These are phyloP conservation scores for Somion occarium DNA, from an alignment of 1,284 basidiomycete species.

Conservation along the genomic window DNA sequence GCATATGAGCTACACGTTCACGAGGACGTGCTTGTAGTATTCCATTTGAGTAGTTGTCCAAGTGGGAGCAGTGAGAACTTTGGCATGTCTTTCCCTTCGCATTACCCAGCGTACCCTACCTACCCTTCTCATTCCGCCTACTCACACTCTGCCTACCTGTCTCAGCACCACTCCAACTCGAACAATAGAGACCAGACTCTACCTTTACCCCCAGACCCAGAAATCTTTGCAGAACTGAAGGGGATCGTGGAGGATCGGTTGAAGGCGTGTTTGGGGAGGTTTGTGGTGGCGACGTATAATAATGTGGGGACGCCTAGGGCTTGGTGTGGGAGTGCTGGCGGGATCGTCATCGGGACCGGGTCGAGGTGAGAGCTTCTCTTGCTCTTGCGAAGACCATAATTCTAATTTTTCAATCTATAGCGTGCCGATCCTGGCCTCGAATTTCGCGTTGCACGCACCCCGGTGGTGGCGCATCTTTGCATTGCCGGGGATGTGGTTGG, in stretches of 20 bases:
- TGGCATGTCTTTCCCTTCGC: slow-evolving; percentile 7
- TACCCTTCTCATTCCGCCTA: not conserved
- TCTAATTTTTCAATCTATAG: slow-evolving; percentile 19
- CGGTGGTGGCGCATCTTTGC: slow-evolving; percentile 58
- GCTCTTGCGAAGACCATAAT: not conserved
- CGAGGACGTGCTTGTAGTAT: slow-evolving; percentile 58
- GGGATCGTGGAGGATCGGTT: slow-evolving; percentile 55
- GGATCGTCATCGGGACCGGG: slow-evolving; percentile 34
- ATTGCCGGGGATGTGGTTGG: slow-evolving; percentile 66
- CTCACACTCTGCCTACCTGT: not conserved
- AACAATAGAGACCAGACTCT: not conserved
- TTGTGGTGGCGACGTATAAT: slow-evolving; percentile 63
- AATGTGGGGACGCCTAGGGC: slow-evolving; percentile 74
- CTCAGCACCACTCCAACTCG: not conserved
- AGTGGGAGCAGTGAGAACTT: not conserved
- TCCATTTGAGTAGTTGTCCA: slow-evolving; percentile 32
- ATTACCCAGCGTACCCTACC: not conserved
- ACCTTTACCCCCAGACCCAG: slow-evolving; percentile 44
- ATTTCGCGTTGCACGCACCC: slow-evolving; percentile 36
- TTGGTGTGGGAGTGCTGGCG: slow-evolving; percentile 62
- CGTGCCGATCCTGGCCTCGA: slow-evolving; percentile 47
- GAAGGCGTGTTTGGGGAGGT: slow-evolving; percentile 58
- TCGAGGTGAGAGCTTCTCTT: slow-evolving; percentile 20
- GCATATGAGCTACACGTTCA: slow-evolving; percentile 68
- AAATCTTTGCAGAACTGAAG: slow-evolving; percentile 53